A percentile compares a stretch with the other conserved stretches of the same genome.
Conservation (phyloP, 345 rosid species). For the Syzygium jambos region DNA sequence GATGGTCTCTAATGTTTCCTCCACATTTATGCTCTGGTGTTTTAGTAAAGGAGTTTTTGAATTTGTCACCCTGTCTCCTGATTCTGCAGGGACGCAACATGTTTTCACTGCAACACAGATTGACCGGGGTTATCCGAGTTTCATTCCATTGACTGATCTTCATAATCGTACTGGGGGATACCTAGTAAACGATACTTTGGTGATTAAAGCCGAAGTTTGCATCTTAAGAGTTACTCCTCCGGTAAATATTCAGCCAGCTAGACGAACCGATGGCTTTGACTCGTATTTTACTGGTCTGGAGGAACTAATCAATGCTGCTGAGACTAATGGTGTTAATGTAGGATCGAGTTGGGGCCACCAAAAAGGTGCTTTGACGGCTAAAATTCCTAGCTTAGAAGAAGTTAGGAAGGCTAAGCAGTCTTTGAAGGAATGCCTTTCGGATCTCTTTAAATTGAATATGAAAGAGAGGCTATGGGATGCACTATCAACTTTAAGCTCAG, state of each 20-base stretch:
- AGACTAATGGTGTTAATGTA: not conserved
- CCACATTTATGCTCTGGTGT: not conserved
- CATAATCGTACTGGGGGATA: not conserved
- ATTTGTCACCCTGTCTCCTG: not conserved
- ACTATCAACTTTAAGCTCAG: not conserved
- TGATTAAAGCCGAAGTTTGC: not conserved
- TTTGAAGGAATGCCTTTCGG: slow-evolving; percentile 8
- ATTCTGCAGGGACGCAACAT: not conserved
- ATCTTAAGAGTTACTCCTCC: not conserved
- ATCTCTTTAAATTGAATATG: slow-evolving; percentile 11
- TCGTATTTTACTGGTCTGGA: not conserved
- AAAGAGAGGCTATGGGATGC: slow-evolving; percentile 1
- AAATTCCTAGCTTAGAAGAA: slow-evolving; percentile 1
- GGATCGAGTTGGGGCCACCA: not conserved
- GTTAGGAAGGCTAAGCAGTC: slow-evolving; percentile 3
- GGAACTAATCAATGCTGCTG: not conserved
- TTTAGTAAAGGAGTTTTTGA: not conserved
- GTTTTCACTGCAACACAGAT: not conserved
- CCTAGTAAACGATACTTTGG: not conserved
- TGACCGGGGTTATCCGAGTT: not conserved
- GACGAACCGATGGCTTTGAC: not conserved
- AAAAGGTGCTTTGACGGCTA: not conserved
- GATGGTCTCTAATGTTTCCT: not conserved
- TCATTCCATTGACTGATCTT: not conserved
- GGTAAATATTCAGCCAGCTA: not conserved